Evolutionary conservation across 2,329 filamentous ascomycete genomes (phyloP).

Genomic region (Cytospora schulzeri): DNA sequence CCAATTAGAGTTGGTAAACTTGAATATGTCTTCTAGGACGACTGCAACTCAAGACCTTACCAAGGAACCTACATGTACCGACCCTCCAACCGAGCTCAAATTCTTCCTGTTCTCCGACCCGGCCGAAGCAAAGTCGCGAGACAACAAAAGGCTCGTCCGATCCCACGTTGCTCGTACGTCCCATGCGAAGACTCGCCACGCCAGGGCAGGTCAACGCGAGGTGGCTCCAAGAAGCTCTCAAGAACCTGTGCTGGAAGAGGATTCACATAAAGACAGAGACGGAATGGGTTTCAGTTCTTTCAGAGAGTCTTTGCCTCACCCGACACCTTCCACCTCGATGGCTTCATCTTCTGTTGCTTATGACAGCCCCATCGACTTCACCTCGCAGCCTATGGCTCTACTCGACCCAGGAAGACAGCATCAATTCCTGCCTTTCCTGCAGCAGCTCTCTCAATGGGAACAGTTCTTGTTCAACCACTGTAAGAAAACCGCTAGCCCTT

Average conservation of each 20-base stretch:
- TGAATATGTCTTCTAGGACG: neutral
- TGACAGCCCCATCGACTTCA: neutral
- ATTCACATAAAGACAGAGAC: too few species aligned
- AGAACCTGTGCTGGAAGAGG: neutral
- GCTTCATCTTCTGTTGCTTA: neutral
- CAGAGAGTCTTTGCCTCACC: neutral
- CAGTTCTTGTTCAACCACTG: constrained; percentile 16
- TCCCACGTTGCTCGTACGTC: constrained; percentile 22
- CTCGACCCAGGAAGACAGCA: neutral
- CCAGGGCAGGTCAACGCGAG: neutral
- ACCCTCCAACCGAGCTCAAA: constrained; percentile 4
- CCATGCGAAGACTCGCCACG: constrained; percentile 15
- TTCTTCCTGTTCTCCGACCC: constrained; percentile 27
- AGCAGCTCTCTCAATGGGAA: constrained; percentile 7
- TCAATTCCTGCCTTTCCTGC: neutral
- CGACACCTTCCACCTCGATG: neutral
- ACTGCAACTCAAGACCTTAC: neutral
- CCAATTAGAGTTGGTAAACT: neutral
- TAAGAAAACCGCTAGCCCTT: neutral
- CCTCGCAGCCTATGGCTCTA: neutral
- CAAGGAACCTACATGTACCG: neutral
- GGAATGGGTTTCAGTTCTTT: neutral
- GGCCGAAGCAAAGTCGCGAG: constrained; percentile 9
- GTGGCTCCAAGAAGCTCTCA: neutral
- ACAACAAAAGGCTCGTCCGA: constrained; percentile 22